A percentile compares a stretch with the other conserved stretches of the same genome.
phyloP scores from a whole-genome alignment of 768 basidiomycete genomes.

The Nevesoporus exiguus region DNA sequence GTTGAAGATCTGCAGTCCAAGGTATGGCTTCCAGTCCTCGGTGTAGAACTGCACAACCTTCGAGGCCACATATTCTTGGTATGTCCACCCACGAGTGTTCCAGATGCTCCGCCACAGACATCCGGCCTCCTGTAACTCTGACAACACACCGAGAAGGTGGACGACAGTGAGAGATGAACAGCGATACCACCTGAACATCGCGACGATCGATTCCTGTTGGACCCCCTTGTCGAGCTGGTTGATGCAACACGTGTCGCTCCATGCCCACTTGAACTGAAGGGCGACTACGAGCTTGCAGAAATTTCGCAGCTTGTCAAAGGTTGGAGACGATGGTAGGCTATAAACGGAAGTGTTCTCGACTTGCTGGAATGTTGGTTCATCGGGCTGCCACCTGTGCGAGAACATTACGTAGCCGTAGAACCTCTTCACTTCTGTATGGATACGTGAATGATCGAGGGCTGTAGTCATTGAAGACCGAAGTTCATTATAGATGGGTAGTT shows the following conservation, averaged over 20 bases:
- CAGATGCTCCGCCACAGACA: not conserved
- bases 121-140: not conserved
- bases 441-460: not conserved
- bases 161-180: not conserved
- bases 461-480: not conserved
- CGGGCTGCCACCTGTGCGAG: not conserved
- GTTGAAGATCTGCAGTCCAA: not conserved
- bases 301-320: not conserved
- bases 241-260: not conserved
- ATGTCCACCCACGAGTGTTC: not conserved
- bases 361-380: not conserved
- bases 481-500: not conserved
- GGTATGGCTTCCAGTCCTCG: not conserved
- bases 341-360: not conserved
- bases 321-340: not conserved
- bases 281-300: not conserved
- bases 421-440: not conserved
- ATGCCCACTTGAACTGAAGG: not conserved
- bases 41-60: not conserved
- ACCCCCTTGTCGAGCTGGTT: not conserved
- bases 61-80: not conserved
- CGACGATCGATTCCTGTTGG: not conserved
- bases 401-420: not conserved
- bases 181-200: not conserved
- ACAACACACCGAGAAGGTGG: not conserved